Evolutionary conservation across 805 yeast genomes (phyloP).

Genomic region (Yarrowia sp.): DNA sequence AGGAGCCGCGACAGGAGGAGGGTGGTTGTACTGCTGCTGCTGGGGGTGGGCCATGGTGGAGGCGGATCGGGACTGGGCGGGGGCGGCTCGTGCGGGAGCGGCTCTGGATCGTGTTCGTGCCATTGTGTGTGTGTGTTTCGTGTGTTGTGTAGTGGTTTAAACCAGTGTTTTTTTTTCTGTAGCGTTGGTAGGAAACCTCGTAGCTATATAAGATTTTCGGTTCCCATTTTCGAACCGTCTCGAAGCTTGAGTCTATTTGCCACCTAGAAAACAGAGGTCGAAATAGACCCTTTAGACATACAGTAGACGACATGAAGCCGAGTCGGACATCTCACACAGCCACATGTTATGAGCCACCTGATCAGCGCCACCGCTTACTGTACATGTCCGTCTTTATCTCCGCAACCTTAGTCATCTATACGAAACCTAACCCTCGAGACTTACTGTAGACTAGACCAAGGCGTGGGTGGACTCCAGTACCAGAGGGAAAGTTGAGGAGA

Average conservation of each 20-base stretch:
- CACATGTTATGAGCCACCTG: not conserved
- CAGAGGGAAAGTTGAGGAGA: not conserved
- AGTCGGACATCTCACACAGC: not conserved
- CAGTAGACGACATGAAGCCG: too few relatives aligned
- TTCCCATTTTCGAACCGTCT: conserved; percentile 10
- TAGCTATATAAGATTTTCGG: conserved; percentile 23
- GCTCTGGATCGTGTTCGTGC: conserved; percentile 45
- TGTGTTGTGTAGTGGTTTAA: not conserved
- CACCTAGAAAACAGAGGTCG: not conserved
- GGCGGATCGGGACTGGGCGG: conserved; percentile 60
- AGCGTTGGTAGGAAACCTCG: not conserved
- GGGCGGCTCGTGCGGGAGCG: conserved; percentile 40
- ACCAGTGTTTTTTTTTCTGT: not conserved
- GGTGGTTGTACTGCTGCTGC: conserved; percentile 48
- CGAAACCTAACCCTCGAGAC: conserved; percentile 12
- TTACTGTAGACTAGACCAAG: not conserved
- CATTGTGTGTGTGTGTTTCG: conserved; percentile 26
- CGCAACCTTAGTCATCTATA: not conserved
- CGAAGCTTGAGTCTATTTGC: conserved; percentile 25
- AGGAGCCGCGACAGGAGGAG: conserved; percentile 47
- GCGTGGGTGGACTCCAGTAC: conserved; percentile 6
- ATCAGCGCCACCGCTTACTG: too few relatives aligned
- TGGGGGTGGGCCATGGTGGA: conserved; percentile 50
- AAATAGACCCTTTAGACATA: not conserved
- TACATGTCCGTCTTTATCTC: not conserved